Conservation (phyloP, 2,329 filamentous ascomycete species). For the Alternaria metachromatica region DNA sequence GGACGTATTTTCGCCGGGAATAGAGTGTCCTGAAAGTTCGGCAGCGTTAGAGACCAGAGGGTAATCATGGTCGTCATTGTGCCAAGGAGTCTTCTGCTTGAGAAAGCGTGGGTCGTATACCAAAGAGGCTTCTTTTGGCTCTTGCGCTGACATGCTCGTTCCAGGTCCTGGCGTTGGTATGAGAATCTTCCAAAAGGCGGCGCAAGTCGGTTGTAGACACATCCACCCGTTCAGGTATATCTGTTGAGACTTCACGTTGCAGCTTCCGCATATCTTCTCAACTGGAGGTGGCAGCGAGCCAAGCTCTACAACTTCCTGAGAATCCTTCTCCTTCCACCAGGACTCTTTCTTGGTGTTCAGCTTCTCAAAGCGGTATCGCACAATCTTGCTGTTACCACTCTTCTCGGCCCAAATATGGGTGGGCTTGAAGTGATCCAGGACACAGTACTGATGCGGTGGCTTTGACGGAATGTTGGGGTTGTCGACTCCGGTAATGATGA, state of each 20-base stretch:
- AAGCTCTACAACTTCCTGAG: constrained; percentile 33
- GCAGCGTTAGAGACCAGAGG: constrained; percentile 36
- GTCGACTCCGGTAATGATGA: constrained; percentile 58
- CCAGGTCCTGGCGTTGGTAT: not conserved
- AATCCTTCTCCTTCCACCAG: constrained; percentile 63
- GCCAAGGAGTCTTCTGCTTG: constrained; percentile 57
- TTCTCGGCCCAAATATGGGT: constrained; percentile 73
- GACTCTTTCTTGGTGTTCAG: constrained; percentile 58
- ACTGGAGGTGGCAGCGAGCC: constrained; percentile 36
- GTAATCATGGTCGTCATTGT: constrained; percentile 47
- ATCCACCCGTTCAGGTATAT: constrained; percentile 61
- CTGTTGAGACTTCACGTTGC: constrained; percentile 42
- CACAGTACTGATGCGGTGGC: constrained; percentile 66
- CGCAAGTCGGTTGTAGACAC: constrained; percentile 63
- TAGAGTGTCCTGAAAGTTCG: constrained; percentile 42
- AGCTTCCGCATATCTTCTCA: constrained; percentile 49
- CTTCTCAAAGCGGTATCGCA: constrained; percentile 71
- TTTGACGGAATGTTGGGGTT: constrained; percentile 58
- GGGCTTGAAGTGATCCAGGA: constrained; percentile 72
- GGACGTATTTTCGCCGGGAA: constrained; percentile 57
- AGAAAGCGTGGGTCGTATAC: constrained; percentile 66
- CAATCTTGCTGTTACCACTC: constrained; percentile 53
- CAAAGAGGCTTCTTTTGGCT: constrained; percentile 48
- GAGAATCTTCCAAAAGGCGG: constrained; percentile 60
- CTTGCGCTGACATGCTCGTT: constrained; percentile 22